phyloP scores from a whole-genome alignment of 331 rosid species.

The Phaseolus coccineus region DNA sequence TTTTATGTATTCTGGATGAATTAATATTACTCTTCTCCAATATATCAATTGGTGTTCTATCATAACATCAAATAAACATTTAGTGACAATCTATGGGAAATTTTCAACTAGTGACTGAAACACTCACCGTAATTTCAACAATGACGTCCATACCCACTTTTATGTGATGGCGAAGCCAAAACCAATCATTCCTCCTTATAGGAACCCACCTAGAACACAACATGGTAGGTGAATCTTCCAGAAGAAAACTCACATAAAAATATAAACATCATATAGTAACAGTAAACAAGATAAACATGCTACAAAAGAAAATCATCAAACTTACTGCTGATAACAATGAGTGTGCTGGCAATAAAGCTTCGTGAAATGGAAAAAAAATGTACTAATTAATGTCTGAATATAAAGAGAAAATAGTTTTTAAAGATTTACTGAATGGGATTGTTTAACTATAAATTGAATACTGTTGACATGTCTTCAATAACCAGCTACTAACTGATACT shows the following conservation, averaged over 20 bases:
- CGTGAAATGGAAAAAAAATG: slow-evolving; percentile 32
- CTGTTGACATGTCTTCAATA: slow-evolving; percentile 32
- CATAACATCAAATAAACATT: slow-evolving; percentile 31
- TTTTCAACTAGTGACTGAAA: slow-evolving; percentile 39
- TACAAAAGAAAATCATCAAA: slow-evolving; percentile 31
- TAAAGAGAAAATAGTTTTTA: slow-evolving; percentile 5
- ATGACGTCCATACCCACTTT: slow-evolving; percentile 88
- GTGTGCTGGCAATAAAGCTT: slow-evolving; percentile 18
- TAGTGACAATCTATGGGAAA: slow-evolving; percentile 31
- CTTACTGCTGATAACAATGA: slow-evolving; percentile 30
- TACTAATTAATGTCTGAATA: slow-evolving; percentile 21
- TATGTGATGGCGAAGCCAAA: slow-evolving; percentile 97
- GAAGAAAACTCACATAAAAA: slow-evolving; percentile 37
- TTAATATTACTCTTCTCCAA: neutral
- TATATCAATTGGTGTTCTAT: neutral
- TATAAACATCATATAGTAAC: slow-evolving; percentile 32
- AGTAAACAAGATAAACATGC: slow-evolving; percentile 39
- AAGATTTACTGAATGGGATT: neutral
- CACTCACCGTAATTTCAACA: slow-evolving; percentile 89
- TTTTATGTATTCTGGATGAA: neutral
- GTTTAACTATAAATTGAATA: slow-evolving; percentile 26
- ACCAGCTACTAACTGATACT: slow-evolving; percentile 12
- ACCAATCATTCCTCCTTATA: slow-evolving; percentile 94
- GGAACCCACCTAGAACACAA: slow-evolving; percentile 88
- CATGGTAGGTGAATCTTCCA: slow-evolving; percentile 44